Evolutionary conservation across 139 green algal genomes (phyloP).

Genomic region (Chloropicon primus): DNA sequence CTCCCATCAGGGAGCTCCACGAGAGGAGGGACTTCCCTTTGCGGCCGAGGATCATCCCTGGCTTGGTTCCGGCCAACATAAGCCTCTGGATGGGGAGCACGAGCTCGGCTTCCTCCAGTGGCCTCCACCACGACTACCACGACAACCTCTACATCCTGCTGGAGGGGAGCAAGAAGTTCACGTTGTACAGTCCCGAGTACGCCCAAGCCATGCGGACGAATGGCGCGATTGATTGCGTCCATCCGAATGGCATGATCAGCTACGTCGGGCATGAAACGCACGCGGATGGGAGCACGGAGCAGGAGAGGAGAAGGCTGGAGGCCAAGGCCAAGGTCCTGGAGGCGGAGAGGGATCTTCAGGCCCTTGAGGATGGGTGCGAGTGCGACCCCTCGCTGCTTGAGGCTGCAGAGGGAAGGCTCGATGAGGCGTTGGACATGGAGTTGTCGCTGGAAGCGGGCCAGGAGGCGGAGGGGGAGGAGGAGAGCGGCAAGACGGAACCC

Average conservation of each 20-base stretch:
- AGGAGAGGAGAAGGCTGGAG: not conserved
- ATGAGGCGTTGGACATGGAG: not conserved
- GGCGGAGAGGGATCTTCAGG: not conserved
- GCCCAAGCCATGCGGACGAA: not conserved
- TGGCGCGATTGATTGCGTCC: not conserved
- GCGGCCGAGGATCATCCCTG: not conserved
- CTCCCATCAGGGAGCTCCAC: not conserved
- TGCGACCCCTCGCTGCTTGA: not conserved
- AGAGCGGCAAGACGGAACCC: slow-evolving; percentile 1
- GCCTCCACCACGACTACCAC: not conserved
- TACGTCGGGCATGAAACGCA: not conserved
- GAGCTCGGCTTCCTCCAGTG: not conserved
- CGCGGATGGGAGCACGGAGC: not conserved
- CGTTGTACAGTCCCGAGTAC: not conserved
- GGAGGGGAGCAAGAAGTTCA: not conserved
- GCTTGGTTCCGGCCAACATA: not conserved
- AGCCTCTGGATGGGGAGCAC: not conserved
- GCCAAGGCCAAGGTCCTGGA: not conserved
- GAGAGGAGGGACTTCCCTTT: not conserved
- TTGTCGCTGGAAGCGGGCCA: slow-evolving; percentile 1
- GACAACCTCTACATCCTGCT: not conserved
- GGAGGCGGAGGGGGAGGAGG: slow-evolving; percentile 10
- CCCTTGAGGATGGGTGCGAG: not conserved
- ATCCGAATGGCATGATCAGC: not conserved
- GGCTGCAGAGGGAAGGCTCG: not conserved